These are phyloP conservation scores for Pyrenophora teres DNA, from an alignment of 2,329 filamentous ascomycete species.

Conservation along the genomic window DNA sequence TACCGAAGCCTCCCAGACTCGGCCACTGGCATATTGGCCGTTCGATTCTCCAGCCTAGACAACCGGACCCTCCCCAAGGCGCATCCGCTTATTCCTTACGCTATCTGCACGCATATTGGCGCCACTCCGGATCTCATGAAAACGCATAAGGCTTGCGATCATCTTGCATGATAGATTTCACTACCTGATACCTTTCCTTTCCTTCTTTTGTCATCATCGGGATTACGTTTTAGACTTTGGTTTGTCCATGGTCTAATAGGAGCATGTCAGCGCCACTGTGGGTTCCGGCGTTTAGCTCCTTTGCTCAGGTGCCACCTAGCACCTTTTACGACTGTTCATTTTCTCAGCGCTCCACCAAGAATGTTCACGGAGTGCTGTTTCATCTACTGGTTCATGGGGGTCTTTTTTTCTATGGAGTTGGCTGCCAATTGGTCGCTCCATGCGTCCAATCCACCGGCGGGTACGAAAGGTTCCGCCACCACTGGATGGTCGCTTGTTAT, in stretches of 20 bases:
- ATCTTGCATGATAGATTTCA: conserved; percentile 49
- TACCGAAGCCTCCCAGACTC: conserved; percentile 16
- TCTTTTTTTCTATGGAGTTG: conserved; percentile 32
- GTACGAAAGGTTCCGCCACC: conserved; percentile 7
- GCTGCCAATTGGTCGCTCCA: conserved; percentile 24
- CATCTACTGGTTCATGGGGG: conserved; percentile 38
- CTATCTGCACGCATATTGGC: conserved; percentile 45
- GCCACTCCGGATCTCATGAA: conserved; percentile 44
- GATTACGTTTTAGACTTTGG: conserved; percentile 40
- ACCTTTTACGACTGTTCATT: conserved; percentile 38
- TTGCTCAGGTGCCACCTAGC: conserved; percentile 28
- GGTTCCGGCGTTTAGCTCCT: conserved; percentile 37
- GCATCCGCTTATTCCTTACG: conserved; percentile 35
- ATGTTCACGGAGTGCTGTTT: conserved; percentile 26
- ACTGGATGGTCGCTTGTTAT: conserved; percentile 23
- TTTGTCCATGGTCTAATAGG: conserved; percentile 31
- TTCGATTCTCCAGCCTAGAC: conserved; percentile 27
- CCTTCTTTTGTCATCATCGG: conserved; percentile 32
- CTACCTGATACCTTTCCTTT: conserved; percentile 22
- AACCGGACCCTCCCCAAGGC: conserved; percentile 24
- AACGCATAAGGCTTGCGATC: conserved; percentile 42
- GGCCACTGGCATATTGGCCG: conserved; percentile 27
- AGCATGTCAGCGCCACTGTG: conserved; percentile 43
- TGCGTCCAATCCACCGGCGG: conserved; percentile 13
- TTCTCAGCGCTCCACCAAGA: conserved; percentile 33